These are phyloP conservation scores for Anethum foeniculum DNA, from an alignment of 140 eudicot genomes.

Conservation along the genomic window DNA sequence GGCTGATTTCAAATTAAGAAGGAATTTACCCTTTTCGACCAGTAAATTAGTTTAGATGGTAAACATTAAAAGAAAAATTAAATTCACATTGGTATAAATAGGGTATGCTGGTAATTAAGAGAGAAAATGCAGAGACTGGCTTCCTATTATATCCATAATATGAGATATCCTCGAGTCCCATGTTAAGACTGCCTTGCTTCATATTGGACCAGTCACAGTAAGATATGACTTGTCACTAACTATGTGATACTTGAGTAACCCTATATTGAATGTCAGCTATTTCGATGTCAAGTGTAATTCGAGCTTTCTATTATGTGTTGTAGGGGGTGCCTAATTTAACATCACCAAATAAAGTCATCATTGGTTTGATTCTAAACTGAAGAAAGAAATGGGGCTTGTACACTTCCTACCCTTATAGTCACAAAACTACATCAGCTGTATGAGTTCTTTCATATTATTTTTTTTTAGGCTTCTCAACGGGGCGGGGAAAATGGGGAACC, in stretches of 20 bases:
- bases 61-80: neutral
- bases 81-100: neutral
- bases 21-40: neutral
- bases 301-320: neutral
- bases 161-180: neutral
- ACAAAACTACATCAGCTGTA: neutral
- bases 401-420: neutral
- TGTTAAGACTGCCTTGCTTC: neutral
- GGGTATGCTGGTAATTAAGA: neutral
- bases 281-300: neutral
- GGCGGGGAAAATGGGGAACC: too few relatives aligned
- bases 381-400: neutral
- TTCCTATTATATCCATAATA: neutral
- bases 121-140: neutral
- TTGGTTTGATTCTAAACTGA: neutral
- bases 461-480: too few relatives aligned
- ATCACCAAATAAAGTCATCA: neutral
- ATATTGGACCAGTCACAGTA: neutral
- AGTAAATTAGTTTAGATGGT: neutral
- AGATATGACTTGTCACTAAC: neutral
- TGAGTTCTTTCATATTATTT: neutral
- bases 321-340: neutral
- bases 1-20: neutral
- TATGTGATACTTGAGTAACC: neutral
- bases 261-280: neutral